These are phyloP conservation scores for Acer yangbiense DNA, from an alignment of 345 rosid species.

Conservation along the genomic window DNA sequence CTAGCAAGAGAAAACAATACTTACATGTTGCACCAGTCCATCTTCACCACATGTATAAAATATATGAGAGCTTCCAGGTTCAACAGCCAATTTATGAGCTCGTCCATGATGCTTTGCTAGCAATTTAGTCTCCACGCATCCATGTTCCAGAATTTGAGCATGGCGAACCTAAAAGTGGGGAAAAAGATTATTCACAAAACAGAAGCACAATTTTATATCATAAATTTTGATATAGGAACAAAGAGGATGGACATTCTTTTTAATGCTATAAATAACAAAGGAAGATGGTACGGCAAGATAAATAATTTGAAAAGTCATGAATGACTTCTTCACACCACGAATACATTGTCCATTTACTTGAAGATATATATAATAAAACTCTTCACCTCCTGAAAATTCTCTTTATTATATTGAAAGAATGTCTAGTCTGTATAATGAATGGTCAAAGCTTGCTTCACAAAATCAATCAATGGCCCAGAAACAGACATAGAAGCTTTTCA, in stretches of 20 bases:
- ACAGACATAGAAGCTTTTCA: neutral
- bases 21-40: conserved; percentile 88
- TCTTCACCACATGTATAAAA: conserved; percentile 93
- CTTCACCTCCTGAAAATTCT: neutral
- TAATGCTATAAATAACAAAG: neutral
- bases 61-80: conserved; percentile 84
- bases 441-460: neutral
- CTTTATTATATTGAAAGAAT: neutral
- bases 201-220: neutral
- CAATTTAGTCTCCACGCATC: conserved; percentile 54
- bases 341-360: neutral
- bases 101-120: conserved; percentile 64
- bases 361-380: neutral
- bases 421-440: neutral
- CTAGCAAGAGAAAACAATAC: conserved; percentile 30
- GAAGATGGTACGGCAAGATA: neutral
- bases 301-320: neutral
- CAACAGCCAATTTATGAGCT: conserved; percentile 83
- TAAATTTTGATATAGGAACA: neutral
- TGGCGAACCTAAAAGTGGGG: conserved; percentile 61
- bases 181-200: conserved; percentile 1
- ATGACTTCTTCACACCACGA: neutral
- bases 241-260: conserved; percentile 2
- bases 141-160: conserved; percentile 70
- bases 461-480: neutral